A percentile compares a stretch with the other conserved stretches of the same genome.
phyloP scores from a whole-genome alignment of 345 rosid genomes.

The Pugionium cornutum region DNA sequence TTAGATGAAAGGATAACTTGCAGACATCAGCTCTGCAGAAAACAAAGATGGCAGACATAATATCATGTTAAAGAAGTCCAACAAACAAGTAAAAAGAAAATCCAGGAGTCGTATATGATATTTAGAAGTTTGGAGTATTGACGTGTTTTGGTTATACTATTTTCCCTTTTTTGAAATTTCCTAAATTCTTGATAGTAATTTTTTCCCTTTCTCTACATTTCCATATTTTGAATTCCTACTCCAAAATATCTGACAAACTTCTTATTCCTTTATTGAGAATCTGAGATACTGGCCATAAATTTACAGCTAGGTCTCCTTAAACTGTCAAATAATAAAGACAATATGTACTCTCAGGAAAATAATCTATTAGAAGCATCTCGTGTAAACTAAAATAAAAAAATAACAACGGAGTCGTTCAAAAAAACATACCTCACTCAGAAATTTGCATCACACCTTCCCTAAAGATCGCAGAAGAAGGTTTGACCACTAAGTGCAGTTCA shows the following conservation, averaged over 20 bases:
- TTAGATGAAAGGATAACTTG: constrained; percentile 38
- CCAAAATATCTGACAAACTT: background rate
- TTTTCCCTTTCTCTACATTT: constrained; percentile 14
- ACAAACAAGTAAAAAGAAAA: constrained; percentile 12
- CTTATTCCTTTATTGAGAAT: background rate
- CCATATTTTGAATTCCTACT: constrained; percentile 9
- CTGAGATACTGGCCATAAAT: background rate
- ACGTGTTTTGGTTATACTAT: constrained; percentile 37
- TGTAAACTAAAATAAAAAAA: background rate
- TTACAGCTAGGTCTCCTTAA: background rate
- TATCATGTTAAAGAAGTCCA: constrained; percentile 5
- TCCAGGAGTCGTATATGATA: constrained; percentile 33
- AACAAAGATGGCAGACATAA: constrained; percentile 21
- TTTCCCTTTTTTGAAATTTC: constrained; percentile 20
- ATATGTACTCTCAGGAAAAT: background rate
- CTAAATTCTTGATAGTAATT: constrained; percentile 2
- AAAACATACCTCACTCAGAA: constrained; percentile 59
- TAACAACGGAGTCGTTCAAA: constrained; percentile 43
- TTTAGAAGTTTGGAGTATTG: constrained; percentile 38
- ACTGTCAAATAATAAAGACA: background rate
- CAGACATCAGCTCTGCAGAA: constrained; percentile 63
- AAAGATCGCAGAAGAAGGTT: constrained; percentile 45
- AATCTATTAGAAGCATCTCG: background rate
- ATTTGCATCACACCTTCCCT: constrained; percentile 60
- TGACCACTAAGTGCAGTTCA: constrained; percentile 78